Percentiles rank a stretch among this genome's conserved stretches.
These are phyloP conservation scores for Elongisporangium senticosum DNA, from an alignment of 352 stramenopile species.

Conservation along the genomic window DNA sequence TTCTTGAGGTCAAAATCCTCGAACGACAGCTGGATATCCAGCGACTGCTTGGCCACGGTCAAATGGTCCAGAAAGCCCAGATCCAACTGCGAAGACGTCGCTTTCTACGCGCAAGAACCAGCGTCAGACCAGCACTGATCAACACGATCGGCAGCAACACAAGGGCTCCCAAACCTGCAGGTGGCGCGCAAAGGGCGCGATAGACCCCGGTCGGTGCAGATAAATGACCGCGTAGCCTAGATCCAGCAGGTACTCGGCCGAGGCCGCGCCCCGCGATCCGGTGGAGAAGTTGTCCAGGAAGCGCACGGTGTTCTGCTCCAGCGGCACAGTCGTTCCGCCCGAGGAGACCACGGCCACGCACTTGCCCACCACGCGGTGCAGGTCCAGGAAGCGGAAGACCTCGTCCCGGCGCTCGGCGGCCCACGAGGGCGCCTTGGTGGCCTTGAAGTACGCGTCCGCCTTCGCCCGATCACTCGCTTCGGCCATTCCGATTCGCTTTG, in stretches of 20 bases:
- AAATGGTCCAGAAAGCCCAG: constrained; percentile 67
- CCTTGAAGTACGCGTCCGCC: constrained; percentile 50
- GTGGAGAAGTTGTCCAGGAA: constrained; percentile 98
- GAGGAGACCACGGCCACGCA: constrained; percentile 93
- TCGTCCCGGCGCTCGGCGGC: constrained; percentile 25
- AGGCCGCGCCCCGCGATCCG: constrained; percentile 84
- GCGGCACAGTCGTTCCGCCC: constrained; percentile 92
- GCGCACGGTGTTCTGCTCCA: constrained; percentile 94
- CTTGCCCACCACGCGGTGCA: constrained; percentile 58
- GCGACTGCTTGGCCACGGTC: constrained; percentile 15
- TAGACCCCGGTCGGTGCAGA: constrained; percentile 86
- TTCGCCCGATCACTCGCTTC: constrained; percentile 3
- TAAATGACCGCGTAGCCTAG: constrained; percentile 97
- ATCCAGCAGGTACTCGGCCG: constrained; percentile 87
- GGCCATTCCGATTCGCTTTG: constrained; percentile 6
- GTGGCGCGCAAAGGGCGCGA: constrained; percentile 81
- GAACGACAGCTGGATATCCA: constrained; percentile 26
- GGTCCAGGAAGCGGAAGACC: constrained; percentile 54
- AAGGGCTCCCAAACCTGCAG: constrained; percentile 24
- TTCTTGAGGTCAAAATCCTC: constrained; percentile 33
- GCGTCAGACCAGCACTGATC: background rate
- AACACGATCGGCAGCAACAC: background rate
- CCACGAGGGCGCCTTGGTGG: constrained; percentile 37
- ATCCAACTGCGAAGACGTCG: constrained; percentile 50
- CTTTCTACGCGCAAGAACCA: constrained; percentile 14